phyloP scores from a whole-genome alignment of 305 asterid species.

The Solanum hybrid region DNA sequence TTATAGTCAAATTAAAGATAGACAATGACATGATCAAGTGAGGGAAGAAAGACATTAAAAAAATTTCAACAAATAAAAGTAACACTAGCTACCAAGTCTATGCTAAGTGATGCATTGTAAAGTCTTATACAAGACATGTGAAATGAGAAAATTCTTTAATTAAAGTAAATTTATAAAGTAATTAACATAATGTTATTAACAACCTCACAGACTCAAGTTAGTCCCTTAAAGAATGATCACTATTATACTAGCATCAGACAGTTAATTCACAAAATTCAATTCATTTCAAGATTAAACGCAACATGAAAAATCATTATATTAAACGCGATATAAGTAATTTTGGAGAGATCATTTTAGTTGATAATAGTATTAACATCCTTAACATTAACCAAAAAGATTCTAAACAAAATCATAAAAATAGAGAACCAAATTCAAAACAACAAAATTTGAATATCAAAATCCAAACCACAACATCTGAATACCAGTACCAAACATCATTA shows the following conservation, averaged over 20 bases:
- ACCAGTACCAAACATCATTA: neutral
- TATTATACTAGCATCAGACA: neutral
- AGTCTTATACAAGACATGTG: neutral
- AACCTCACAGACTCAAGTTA: neutral
- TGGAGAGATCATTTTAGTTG: too few relatives aligned
- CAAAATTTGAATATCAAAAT: too few relatives aligned
- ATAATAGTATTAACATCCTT: neutral
- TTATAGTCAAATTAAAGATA: neutral
- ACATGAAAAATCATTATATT: too few relatives aligned
- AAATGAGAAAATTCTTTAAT: neutral
- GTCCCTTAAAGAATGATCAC: neutral
- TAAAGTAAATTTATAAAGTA: too few relatives aligned
- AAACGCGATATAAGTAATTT: neutral
- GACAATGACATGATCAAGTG: neutral
- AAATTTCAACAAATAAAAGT: neutral
- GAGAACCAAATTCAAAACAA: neutral
- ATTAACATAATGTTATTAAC: neutral
- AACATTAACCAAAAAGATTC: neutral
- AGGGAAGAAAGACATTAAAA: neutral
- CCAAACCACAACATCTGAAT: neutral
- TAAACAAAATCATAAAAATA: too few relatives aligned
- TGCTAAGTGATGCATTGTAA: neutral
- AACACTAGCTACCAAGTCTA: neutral
- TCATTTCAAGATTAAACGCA: too few relatives aligned
- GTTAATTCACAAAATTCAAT: neutral